These are phyloP conservation scores for Exophiala mesophila DNA, from an alignment of 2,329 filamentous ascomycete genomes.

Conservation along the genomic window DNA sequence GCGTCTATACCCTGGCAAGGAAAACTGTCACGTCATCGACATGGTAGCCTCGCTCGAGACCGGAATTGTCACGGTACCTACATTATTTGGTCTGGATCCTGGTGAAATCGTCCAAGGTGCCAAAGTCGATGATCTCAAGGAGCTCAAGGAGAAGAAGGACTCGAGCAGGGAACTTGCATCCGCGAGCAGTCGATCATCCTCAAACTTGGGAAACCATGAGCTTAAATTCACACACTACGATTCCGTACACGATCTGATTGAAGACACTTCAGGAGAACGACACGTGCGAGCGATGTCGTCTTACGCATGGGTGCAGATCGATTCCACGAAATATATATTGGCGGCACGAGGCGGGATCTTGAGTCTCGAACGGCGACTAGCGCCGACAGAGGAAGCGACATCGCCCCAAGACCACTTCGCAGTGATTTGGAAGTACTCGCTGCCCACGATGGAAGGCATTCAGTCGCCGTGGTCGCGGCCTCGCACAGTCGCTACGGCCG, in stretches of 20 bases:
- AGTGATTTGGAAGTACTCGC: constrained; percentile 24
- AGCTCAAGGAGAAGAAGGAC: constrained; percentile 31
- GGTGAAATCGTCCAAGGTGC: constrained; percentile 67
- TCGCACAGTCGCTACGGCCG: constrained; percentile 59
- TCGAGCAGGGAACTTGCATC: not conserved
- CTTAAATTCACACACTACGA: constrained; percentile 87
- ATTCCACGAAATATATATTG: constrained; percentile 66
- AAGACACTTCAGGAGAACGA: constrained; percentile 71
- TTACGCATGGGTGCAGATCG: constrained; percentile 77
- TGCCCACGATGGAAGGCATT: constrained; percentile 20
- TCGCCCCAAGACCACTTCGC: constrained; percentile 6
- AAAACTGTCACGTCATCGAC: constrained; percentile 91
- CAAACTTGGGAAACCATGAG: constrained; percentile 34
- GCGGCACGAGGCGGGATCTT: constrained; percentile 59
- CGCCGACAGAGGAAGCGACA: not conserved
- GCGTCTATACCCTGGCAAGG: constrained; percentile 72
- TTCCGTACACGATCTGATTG: constrained; percentile 83
- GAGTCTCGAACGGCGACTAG: constrained; percentile 39
- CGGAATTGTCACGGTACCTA: constrained; percentile 85
- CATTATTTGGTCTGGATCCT: constrained; percentile 87
- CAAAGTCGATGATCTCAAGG: constrained; percentile 58
- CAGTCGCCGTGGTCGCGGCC: constrained; percentile 62
- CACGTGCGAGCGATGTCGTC: constrained; percentile 73
- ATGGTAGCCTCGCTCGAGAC: constrained; percentile 82
- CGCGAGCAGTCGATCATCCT: constrained; percentile 4